Base-by-base conservation (phyloP, 305 asterid genomes). In the Fraxinus nigra region DNA sequence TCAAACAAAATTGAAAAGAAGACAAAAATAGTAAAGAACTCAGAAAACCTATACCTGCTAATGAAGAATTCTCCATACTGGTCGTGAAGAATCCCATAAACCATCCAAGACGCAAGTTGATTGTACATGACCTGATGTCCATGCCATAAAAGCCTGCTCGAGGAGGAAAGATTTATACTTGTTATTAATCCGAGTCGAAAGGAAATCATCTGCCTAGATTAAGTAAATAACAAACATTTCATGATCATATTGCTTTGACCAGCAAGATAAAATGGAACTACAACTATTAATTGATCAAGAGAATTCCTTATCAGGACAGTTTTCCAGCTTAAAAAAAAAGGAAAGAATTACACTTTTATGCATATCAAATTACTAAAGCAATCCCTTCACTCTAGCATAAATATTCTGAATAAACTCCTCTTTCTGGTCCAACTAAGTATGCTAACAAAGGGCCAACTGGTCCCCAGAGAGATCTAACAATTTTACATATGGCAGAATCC, bases 61-160 rank as follows among this genome's bases (percentile, higher is more conserved):
- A 96, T 87, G 81, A 94, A 94, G 88, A 96, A 94, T 86, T 96
- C 99, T 81, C 93, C 93, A 80, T 91, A 90, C 85, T 90, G 97
- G 82, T 96, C 98, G 77, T 93, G 98, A 87, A 94, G 97, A 85
- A 96, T 90, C 82, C 99, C 98, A 85, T 96, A 96, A 74, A 96
- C 97, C 97, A 91, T 89, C 98, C 98, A 96, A 56, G 98, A 96
- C 35, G 92, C 89, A 82, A 96, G 98, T 88, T 96, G 98, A 89
- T 92, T 93, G 87, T 91, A 96, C 98, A 96, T 87, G 80, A 94
- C 98, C 88, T 93, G 98, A 91, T 96, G 98, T 77, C 98, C 99
- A 87, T 96, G 99, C 99, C 99, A 93, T 16, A 93, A 90, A 85
- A 96, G 98, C 92, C 98, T 94, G 85, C 65, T 86, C 82, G 84